These are phyloP conservation scores for Citrus inodora DNA, from an alignment of 345 rosid species.

Conservation along the genomic window DNA sequence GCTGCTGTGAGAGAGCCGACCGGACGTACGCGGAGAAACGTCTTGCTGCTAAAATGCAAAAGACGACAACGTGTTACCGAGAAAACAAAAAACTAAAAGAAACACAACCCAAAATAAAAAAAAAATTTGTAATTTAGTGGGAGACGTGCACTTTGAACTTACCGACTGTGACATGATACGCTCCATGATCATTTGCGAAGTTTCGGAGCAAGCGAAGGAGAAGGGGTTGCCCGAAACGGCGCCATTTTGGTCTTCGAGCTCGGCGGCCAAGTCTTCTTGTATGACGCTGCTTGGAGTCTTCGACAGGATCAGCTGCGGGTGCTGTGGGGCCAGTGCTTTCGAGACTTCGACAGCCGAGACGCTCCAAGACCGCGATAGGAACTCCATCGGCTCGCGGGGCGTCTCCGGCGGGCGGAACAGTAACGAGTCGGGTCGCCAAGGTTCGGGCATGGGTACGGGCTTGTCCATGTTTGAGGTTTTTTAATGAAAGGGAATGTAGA, in stretches of 20 bases:
- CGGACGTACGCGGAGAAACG: constrained; percentile 81
- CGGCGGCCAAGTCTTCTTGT: constrained; percentile 67
- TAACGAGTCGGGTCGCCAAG: constrained; percentile 60
- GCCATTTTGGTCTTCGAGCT: constrained; percentile 52
- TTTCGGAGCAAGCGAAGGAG: constrained; percentile 91
- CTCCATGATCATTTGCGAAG: constrained; percentile 97
- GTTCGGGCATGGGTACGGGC: constrained; percentile 39
- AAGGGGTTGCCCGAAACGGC: constrained; percentile 80
- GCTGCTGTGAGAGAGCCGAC: constrained; percentile 84
- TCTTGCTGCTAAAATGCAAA: constrained; percentile 58
- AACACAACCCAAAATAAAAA: not conserved
- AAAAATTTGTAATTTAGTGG: constrained; percentile 1
- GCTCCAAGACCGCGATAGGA: constrained; percentile 94
- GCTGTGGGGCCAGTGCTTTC: constrained; percentile 55
- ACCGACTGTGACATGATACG: constrained; percentile 98
- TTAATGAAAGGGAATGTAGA: not conserved
- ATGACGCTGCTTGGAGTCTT: constrained; percentile 39
- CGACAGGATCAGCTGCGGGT: constrained; percentile 42
- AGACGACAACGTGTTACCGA: not conserved
- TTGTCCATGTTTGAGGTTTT: constrained; percentile 47
- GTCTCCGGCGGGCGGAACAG: constrained; percentile 82
- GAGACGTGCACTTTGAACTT: constrained; percentile 25
- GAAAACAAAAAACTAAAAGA: not conserved
- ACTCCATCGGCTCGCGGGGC: constrained; percentile 93
- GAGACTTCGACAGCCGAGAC: constrained; percentile 83